Percentiles rank a stretch among this genome's conserved stretches.
Conservation (phyloP, 164 flowering plant species). For the Amborella trichopoda region DNA sequence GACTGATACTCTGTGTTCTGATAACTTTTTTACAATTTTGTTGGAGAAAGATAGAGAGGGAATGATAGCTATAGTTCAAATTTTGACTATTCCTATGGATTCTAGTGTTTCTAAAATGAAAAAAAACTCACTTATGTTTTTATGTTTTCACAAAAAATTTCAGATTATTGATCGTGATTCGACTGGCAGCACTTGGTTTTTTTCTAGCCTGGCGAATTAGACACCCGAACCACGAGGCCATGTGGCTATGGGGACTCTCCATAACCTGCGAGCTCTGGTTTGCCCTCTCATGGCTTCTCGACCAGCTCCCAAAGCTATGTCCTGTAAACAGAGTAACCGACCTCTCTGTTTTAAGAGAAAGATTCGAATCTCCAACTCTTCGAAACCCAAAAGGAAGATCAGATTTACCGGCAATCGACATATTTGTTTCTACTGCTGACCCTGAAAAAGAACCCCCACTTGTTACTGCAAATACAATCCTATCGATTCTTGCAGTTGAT, state of each 20-base stretch:
- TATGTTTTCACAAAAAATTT: too few species aligned
- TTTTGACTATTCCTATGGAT: too few species aligned
- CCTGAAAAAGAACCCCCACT: slow-evolving; percentile 92
- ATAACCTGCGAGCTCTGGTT: slow-evolving; percentile 77
- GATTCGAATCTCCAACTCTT: slow-evolving; percentile 61
- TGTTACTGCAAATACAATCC: slow-evolving; percentile 86
- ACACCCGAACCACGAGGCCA: slow-evolving; percentile 76
- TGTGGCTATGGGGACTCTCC: slow-evolving; percentile 92
- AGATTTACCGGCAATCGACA: slow-evolving; percentile 84
- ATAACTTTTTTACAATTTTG: too few species aligned
- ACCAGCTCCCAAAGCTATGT: slow-evolving; percentile 89
- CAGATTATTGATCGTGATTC: slow-evolving; percentile 56
- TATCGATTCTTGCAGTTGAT: slow-evolving; percentile 78
- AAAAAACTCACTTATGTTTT: too few species aligned
- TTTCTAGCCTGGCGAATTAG: slow-evolving; percentile 71
- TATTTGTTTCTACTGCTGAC: slow-evolving; percentile 88
- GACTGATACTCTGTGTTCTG: too few species aligned
- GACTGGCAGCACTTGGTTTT: slow-evolving; percentile 58
- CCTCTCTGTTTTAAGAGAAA: slow-evolving; percentile 55
- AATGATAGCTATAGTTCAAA: too few species aligned
- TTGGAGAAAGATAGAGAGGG: too few species aligned
- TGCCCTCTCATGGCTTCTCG: slow-evolving; percentile 84
- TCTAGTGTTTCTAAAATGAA: too few species aligned
- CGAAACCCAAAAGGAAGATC: slow-evolving; percentile 73
- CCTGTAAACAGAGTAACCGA: slow-evolving; percentile 73